Percentiles rank a stretch among this genome's conserved stretches.
These are phyloP conservation scores for Aspergillus amoenus DNA, from an alignment of 2,329 filamentous ascomycete species.

Conservation along the genomic window DNA sequence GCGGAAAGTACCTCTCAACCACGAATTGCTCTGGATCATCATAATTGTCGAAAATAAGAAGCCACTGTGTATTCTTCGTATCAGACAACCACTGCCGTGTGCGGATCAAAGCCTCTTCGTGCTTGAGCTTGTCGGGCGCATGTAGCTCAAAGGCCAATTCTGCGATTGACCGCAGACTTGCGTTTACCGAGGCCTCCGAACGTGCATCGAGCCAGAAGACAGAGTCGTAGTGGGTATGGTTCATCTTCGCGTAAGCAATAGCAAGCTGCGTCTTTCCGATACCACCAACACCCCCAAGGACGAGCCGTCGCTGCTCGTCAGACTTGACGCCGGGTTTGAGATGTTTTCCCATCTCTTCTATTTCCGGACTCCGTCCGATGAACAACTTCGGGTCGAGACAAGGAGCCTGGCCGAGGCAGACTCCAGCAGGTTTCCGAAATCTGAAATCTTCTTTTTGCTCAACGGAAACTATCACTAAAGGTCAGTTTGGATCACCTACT, in stretches of 20 bases:
- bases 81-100: constrained; percentile 18
- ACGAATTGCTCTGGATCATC: constrained; percentile 16
- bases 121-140: neutral
- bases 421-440: neutral
- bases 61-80: constrained; percentile 19
- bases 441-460: neutral
- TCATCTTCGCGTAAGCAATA: neutral
- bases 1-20: constrained; percentile 16
- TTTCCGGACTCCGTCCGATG: neutral
- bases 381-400: neutral
- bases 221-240: neutral
- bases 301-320: neutral
- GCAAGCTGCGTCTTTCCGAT: neutral
- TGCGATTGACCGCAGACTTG: neutral
- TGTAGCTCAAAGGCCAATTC: neutral
- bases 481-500: too few species aligned
- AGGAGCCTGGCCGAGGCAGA: neutral
- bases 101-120: neutral
- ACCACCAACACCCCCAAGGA: neutral
- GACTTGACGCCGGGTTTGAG: neutral
- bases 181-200: neutral
- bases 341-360: neutral
- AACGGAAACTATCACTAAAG: too few species aligned
- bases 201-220: neutral
- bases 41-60: constrained; percentile 25